Percentiles rank a stretch among this genome's conserved stretches.
phyloP scores from a whole-genome alignment of 768 basidiomycete genomes.

The Pleurotus cornucopiae region DNA sequence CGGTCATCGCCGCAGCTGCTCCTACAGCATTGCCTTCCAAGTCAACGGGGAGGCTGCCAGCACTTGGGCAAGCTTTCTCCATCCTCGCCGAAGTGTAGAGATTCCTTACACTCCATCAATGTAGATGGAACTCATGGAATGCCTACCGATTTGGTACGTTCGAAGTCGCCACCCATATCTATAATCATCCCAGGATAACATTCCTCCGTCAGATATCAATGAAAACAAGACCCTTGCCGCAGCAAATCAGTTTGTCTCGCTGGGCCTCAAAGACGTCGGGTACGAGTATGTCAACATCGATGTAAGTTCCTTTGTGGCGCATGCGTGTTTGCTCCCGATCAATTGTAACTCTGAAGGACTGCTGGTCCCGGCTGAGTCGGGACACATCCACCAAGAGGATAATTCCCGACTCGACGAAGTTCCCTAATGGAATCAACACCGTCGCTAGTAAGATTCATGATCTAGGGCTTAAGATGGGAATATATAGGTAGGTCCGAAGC shows the following conservation, averaged over 20 bases:
- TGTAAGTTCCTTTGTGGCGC: slow-evolving; percentile 21
- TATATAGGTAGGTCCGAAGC: slow-evolving; percentile 35
- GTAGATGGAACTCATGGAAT: slow-evolving; percentile 54
- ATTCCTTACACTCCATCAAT: not conserved
- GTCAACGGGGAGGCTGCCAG: slow-evolving; percentile 39
- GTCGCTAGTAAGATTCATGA: slow-evolving; percentile 42
- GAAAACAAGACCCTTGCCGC: slow-evolving; percentile 40
- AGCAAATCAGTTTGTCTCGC: slow-evolving; percentile 39
- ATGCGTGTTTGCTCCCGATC: not conserved
- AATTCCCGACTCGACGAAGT: slow-evolving; percentile 45
- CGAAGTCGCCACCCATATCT: not conserved
- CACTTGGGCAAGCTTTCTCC: slow-evolving; percentile 32
- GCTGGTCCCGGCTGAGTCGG: slow-evolving; percentile 39
- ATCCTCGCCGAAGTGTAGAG: not conserved
- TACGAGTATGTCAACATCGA: slow-evolving; percentile 52
- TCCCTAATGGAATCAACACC: slow-evolving; percentile 45
- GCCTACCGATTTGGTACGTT: slow-evolving; percentile 37
- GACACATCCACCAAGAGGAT: slow-evolving; percentile 37
- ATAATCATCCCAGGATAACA: not conserved
- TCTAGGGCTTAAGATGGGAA: slow-evolving; percentile 47
- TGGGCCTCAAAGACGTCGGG: slow-evolving; percentile 43
- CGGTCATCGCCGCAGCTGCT: slow-evolving; percentile 16
- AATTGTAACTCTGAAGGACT: slow-evolving; percentile 30
- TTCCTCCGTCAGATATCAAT: slow-evolving; percentile 30
- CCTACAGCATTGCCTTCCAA: slow-evolving; percentile 37